Conservation (phyloP, 2,329 filamentous ascomycete genomes). For the Monosporascus sp. region DNA sequence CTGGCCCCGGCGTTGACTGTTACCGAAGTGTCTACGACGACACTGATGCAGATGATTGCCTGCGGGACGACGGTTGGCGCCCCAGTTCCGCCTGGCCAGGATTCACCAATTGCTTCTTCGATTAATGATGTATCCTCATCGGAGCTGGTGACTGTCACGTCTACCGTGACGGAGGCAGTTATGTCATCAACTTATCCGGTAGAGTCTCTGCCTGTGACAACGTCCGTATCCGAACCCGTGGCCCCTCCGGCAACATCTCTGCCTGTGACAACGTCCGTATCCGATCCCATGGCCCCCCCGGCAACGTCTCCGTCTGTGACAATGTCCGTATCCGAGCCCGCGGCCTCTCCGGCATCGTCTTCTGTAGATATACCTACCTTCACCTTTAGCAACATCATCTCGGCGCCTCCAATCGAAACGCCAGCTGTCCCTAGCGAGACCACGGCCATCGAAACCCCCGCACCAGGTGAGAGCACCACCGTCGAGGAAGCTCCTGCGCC, state of each 20-base stretch:
- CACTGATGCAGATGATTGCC: conserved; percentile 24
- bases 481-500: background rate
- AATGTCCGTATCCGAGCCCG: no score
- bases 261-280: no score
- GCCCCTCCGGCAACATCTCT: no score
- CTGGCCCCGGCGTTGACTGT: conserved; percentile 5
- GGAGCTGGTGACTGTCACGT: background rate
- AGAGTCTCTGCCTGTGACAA: no score
- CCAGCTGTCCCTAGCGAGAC: background rate
- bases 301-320: no score
- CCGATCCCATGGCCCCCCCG: no score
- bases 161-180: background rate
- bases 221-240: no score
- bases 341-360: no score
- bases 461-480: background rate
- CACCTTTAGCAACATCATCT: background rate
- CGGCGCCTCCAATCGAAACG: background rate
- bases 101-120: conserved; percentile 20
- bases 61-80: conserved; percentile 17
- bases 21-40: conserved; percentile 20
- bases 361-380: no score
- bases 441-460: background rate
- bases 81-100: conserved; percentile 15
- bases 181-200: background rate
- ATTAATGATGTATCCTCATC: conserved; percentile 10